phyloP scores from a whole-genome alignment of 2,329 filamentous ascomycete species.

The Fusarium continuum region DNA sequence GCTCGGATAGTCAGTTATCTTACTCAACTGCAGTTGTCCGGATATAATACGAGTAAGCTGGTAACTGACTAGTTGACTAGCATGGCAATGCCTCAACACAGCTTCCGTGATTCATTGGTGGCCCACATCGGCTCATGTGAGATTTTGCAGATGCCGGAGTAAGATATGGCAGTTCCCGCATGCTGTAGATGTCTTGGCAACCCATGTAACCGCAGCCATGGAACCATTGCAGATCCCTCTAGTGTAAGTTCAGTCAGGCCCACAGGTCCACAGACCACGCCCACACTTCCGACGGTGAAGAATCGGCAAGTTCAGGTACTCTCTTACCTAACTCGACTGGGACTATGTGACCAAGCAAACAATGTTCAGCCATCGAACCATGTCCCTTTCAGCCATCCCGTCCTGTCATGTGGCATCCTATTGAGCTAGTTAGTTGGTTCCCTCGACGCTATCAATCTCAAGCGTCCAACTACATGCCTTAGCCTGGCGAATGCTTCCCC shows the following conservation, averaged over 20 bases:
- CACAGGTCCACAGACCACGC: slow-evolving; percentile 1
- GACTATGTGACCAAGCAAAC: slow-evolving; percentile 2
- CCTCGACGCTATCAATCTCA: slow-evolving; percentile 15
- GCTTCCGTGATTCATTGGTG: too few relatives aligned
- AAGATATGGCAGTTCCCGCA: slow-evolving; percentile 34
- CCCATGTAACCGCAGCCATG: slow-evolving; percentile 30
- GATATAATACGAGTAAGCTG: neutral
- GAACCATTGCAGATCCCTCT: slow-evolving; percentile 21
- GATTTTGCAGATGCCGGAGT: slow-evolving; percentile 29
- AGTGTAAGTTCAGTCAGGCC: slow-evolving; percentile 5
- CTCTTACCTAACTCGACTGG: neutral
- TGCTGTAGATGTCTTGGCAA: slow-evolving; percentile 32
- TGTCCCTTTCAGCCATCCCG: slow-evolving; percentile 4
- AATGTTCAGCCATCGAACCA: slow-evolving; percentile 1
- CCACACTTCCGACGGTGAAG: slow-evolving; percentile 10
- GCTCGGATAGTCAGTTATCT: too few relatives aligned
- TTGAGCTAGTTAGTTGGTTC: neutral
- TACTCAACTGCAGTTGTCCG: too few relatives aligned
- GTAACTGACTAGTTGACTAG: neutral
- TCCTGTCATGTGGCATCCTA: slow-evolving; percentile 20
- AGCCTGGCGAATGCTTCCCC: slow-evolving; percentile 9
- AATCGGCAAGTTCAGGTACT: slow-evolving; percentile 11
- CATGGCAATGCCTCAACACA: too few relatives aligned
- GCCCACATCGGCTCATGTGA: slow-evolving; percentile 22
- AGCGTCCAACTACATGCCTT: slow-evolving; percentile 17